A percentile compares a stretch with the other conserved stretches of the same genome.
These are phyloP conservation scores for Fragaria iinumae DNA, from an alignment of 306 rosid genomes.

Conservation along the genomic window DNA sequence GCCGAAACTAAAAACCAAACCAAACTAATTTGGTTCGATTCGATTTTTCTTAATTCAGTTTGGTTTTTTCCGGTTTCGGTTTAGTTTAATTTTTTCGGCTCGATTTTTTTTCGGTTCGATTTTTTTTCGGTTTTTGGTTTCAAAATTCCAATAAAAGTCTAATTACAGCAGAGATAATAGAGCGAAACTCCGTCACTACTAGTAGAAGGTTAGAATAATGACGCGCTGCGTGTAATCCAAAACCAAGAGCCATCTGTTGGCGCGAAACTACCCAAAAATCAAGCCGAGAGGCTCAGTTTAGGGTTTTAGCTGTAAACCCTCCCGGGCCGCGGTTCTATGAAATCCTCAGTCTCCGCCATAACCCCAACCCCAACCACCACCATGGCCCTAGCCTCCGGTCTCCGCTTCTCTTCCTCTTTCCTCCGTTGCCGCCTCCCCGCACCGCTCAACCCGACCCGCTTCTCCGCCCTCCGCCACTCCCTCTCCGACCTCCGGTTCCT, in stretches of 20 bases:
- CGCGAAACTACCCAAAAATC: constrained; percentile 37
- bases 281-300: background rate
- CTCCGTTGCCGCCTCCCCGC: constrained; percentile 48
- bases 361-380: constrained; percentile 11
- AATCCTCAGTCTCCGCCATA: background rate
- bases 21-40: no score
- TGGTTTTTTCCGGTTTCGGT: no score
- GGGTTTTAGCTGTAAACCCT: constrained; percentile 23
- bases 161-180: no score
- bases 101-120: no score
- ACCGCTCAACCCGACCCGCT: constrained; percentile 24
- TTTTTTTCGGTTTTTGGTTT: no score
- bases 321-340: background rate
- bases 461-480: constrained; percentile 29
- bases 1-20: no score
- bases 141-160: no score
- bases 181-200: no score
- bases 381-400: constrained; percentile 69
- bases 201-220: no score
- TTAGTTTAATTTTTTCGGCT: no score
- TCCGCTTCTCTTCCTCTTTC: constrained; percentile 52
- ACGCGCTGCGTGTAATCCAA: background rate
- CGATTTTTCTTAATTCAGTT: no score
- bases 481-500: constrained; percentile 55
- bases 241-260: constrained; percentile 26